These are phyloP conservation scores for Dendrothele bispora DNA, from an alignment of 768 basidiomycete species.

Conservation along the genomic window DNA sequence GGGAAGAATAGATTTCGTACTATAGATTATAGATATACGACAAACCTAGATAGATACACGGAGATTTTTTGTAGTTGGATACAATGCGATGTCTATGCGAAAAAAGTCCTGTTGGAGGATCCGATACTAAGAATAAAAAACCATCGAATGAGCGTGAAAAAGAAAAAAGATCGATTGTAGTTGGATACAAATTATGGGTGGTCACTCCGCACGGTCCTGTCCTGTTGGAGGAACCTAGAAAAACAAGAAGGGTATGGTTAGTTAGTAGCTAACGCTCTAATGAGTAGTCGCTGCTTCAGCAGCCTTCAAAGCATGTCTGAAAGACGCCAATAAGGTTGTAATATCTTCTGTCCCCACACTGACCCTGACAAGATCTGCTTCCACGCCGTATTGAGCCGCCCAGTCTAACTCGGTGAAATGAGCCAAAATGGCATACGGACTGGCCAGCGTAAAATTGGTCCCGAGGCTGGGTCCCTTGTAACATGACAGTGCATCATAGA, in stretches of 20 bases:
- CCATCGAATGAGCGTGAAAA: too few species aligned
- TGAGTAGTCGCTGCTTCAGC: constrained; percentile 50
- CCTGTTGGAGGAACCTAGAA: constrained; percentile 32
- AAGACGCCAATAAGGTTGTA: constrained; percentile 52
- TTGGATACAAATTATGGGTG: constrained; percentile 45
- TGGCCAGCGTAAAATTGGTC: constrained; percentile 94
- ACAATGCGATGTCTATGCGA: constrained; percentile 2
- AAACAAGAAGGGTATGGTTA: constrained; percentile 1
- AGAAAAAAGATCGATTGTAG: constrained; percentile 27
- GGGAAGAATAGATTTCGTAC: too few species aligned
- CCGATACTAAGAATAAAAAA: too few species aligned
- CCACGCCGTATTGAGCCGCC: constrained; percentile 86
- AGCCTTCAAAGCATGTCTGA: constrained; percentile 66
- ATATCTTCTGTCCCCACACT: constrained; percentile 89
- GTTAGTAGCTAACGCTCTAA: background rate
- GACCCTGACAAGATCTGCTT: constrained; percentile 63
- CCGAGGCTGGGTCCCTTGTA: constrained; percentile 91
- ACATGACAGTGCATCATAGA: constrained; percentile 82
- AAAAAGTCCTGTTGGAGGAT: constrained; percentile 13
- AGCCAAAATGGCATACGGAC: constrained; percentile 89
- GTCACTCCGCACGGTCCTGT: too few species aligned
- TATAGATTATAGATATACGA: too few species aligned
- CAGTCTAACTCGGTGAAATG: constrained; percentile 90
- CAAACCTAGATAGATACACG: too few species aligned
- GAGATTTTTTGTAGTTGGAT: too few species aligned